phyloP scores from a whole-genome alignment of 345 rosid species.

The Lumnitzera littorea region DNA sequence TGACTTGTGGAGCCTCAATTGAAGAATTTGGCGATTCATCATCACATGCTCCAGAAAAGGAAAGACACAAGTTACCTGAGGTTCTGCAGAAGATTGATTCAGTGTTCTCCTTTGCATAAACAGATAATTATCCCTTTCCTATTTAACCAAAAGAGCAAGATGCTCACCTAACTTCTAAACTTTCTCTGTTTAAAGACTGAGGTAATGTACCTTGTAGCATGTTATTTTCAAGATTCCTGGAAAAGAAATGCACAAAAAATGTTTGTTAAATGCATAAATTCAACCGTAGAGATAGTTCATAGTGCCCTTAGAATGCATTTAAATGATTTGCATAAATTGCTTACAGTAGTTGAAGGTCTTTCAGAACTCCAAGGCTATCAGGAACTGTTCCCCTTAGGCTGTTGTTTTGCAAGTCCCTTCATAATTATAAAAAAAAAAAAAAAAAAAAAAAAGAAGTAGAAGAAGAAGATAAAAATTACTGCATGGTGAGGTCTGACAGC shows the following conservation, averaged over 20 bases:
- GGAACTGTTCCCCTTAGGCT: slow-evolving; percentile 71
- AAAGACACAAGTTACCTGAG: slow-evolving; percentile 74
- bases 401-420: slow-evolving; percentile 82
- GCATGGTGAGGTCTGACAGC: too few relatives aligned
- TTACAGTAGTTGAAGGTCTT: slow-evolving; percentile 69
- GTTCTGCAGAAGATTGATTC: slow-evolving; percentile 35
- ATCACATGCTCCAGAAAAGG: slow-evolving; percentile 57
- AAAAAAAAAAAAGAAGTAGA: too few relatives aligned
- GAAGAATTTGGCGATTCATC: slow-evolving; percentile 57
- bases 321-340: slow-evolving; percentile 14
- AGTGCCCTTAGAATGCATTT: neutral
- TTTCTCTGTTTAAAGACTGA: slow-evolving; percentile 53
- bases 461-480: neutral
- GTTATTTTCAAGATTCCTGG: slow-evolving; percentile 84
- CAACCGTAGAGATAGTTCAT: neutral
- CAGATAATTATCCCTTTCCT: neutral
- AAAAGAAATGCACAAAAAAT: neutral
- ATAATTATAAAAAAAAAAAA: neutral
- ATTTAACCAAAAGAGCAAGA: neutral
- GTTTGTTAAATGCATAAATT: neutral
- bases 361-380: slow-evolving; percentile 58
- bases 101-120: slow-evolving; percentile 9
- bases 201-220: slow-evolving; percentile 70
- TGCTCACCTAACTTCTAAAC: slow-evolving; percentile 65
- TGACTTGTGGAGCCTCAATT: slow-evolving; percentile 72